Evolutionary conservation across 2,329 filamentous ascomycete species (phyloP), one percentile per base, ranked within the genome.

Genomic region (Sporothrix dimorphospora): DNA sequence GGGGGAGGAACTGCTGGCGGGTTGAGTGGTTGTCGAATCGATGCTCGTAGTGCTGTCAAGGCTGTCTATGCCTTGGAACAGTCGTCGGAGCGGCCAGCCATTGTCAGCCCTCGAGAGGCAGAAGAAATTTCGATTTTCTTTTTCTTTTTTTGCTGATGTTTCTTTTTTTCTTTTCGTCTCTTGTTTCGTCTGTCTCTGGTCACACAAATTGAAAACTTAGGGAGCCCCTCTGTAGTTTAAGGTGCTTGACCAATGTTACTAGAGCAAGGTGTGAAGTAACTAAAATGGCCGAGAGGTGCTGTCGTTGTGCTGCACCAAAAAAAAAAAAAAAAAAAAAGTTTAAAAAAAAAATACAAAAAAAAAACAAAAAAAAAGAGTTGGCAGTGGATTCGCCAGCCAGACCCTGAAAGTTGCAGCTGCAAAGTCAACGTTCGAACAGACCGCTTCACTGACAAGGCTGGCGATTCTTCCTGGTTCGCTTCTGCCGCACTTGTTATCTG

Each of bases 231-330:
- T 70, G 66, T 45, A 19, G 27, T 68, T 34, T 42, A 66, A 42
- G 12, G 63, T 45, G 71, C 67, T 70, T 67, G 71, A 57, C 71
- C 45, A 55, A 55, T 72, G 71, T n/a, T 45, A 72, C 65, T 63
- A 65, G 45, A 40, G 59, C 42, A 70, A 70, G 51, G 61, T 72
- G 67, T 72, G 16, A 65, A 72, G 71, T 72, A 59, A 72, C 67
- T 47, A 38, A 70, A 66, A 65, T 21, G 38, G 2, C 40, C 21
- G 63, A 66, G 7, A 38, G 61, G 51, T 51, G 49, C 70, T 49
- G 51, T 65, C 3, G 24, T 16, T 12, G 38, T 42, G 9, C 11
- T 71, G 69, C 34, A 45, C n/a, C 19, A 61, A 59, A 57, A 68
- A 69, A 61, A 51, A 59, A 59, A 38, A 59, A 38, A 19, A 59